phyloP scores from a whole-genome alignment of 345 rosid genomes.

The Aquilaria yunnanensis region DNA sequence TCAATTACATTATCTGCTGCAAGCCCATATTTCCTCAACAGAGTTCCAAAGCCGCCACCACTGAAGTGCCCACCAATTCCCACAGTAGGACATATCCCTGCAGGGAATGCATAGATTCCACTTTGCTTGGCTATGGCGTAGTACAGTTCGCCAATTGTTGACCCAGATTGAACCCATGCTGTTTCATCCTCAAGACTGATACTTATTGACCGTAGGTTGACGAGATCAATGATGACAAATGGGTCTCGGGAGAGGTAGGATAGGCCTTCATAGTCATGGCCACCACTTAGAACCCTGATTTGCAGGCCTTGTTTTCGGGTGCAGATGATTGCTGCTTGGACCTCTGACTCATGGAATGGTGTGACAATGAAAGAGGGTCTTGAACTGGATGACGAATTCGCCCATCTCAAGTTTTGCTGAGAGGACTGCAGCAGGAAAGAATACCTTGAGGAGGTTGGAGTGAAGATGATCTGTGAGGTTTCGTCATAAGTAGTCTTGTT shows the following conservation, averaged over 20 bases:
- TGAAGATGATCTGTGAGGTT: conserved; percentile 24
- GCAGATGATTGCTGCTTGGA: conserved; percentile 38
- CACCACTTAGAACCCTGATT: conserved; percentile 45
- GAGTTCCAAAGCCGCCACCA: conserved; percentile 36
- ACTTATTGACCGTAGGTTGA: conserved; percentile 23
- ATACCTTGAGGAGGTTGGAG: conserved; percentile 25
- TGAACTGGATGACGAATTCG: conserved; percentile 20
- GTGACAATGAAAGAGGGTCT: conserved; percentile 31
- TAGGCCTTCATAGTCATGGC: conserved; percentile 54
- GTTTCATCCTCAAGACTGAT: conserved; percentile 18
- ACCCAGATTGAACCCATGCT: conserved; percentile 46
- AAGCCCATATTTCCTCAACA: conserved; percentile 44
- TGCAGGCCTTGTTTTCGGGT: conserved; percentile 23
- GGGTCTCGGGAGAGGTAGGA: conserved; percentile 32
- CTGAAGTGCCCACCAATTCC: conserved; percentile 41
- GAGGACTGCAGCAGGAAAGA: conserved; percentile 20
- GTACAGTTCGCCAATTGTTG: conserved; percentile 44
- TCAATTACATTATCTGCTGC: conserved; percentile 40
- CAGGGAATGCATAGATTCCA: conserved; percentile 38
- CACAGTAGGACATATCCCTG: conserved; percentile 35
- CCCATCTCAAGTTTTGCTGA: conserved; percentile 31
- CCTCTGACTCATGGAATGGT: conserved; percentile 29
- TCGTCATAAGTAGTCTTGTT: conserved; percentile 17
- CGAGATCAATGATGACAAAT: conserved; percentile 35
- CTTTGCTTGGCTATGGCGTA: conserved; percentile 31